phyloP scores from a whole-genome alignment of 257 asterid species.

The Nyctanthes arbortristis region DNA sequence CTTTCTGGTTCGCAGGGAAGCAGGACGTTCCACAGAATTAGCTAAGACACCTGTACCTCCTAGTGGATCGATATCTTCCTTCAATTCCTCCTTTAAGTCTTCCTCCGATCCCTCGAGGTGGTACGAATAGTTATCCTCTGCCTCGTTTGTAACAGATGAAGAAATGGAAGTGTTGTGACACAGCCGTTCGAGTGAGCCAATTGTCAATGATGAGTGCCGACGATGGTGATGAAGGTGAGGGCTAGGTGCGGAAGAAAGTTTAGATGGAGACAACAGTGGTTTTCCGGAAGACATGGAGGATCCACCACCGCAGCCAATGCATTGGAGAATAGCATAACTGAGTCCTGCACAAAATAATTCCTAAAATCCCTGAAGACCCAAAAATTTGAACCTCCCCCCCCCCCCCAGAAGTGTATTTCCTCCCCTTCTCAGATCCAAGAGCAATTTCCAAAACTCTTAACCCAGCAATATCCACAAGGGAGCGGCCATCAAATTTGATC shows the following conservation, averaged over 20 bases:
- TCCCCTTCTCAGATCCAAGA: conserved; percentile 15
- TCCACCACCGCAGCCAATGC: conserved; percentile 39
- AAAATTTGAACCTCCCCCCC: conserved; percentile 28
- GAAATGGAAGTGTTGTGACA: conserved; percentile 31
- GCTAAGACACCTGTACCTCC: conserved; percentile 28
- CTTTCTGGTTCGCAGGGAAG: conserved; percentile 30
- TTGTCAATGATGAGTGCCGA: conserved; percentile 40
- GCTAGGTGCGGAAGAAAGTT: conserved; percentile 40
- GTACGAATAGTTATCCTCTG: conserved; percentile 25
- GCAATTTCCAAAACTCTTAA: conserved; percentile 17
- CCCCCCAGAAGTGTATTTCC: conserved; percentile 9
- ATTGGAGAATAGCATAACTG: conserved; percentile 43
- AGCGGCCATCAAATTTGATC: conserved; percentile 29
- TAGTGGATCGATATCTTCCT: conserved; percentile 24
- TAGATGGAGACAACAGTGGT: conserved; percentile 63
- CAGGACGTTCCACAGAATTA: conserved; percentile 18
- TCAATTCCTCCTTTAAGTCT: conserved; percentile 30
- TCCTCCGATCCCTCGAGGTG: conserved; percentile 14
- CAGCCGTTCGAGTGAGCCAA: conserved; percentile 37
- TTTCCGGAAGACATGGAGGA: conserved; percentile 74
- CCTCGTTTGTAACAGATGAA: conserved; percentile 36
- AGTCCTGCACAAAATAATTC: conserved; percentile 25
- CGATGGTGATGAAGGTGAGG: conserved; percentile 33
- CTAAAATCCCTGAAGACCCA: conserved; percentile 24
- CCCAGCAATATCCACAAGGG: conserved; percentile 27